Percentiles rank a stretch among this genome's conserved stretches.
Conservation (phyloP, 441 rosid genomes). For the Populus hybrid region DNA sequence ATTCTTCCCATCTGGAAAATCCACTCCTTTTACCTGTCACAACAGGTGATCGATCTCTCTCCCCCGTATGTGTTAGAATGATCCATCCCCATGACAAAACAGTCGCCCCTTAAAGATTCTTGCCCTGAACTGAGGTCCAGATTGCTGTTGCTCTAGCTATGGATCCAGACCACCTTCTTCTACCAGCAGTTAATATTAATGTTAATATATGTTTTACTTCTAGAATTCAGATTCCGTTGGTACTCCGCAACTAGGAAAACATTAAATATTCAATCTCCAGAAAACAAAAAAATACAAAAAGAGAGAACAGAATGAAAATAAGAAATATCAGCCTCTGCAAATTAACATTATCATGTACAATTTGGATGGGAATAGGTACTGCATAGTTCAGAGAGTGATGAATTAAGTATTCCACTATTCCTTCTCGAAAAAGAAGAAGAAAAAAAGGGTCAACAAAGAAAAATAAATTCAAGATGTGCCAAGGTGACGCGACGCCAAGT, state of each 20-base stretch:
- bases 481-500: too few species aligned
- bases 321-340: too few species aligned
- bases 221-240: too few species aligned
- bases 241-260: too few species aligned
- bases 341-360: too few species aligned
- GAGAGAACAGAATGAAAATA: too few species aligned
- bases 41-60: background rate
- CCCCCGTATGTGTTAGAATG: background rate
- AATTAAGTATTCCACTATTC: background rate
- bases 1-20: background rate
- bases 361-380: too few species aligned
- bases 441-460: background rate
- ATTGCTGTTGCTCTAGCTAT: background rate
- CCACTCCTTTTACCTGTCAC: background rate
- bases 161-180: background rate
- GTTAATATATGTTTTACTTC: too few species aligned
- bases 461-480: too few species aligned
- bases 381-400: too few species aligned
- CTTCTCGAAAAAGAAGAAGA: background rate
- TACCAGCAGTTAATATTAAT: background rate
- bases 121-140: background rate
- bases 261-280: too few species aligned
- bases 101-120: background rate
- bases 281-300: too few species aligned
- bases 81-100: background rate